A percentile compares a stretch with the other conserved stretches of the same genome.
Evolutionary conservation across 78 protist species (phyloP).

Genomic region (Monosiga brevicollis): DNA sequence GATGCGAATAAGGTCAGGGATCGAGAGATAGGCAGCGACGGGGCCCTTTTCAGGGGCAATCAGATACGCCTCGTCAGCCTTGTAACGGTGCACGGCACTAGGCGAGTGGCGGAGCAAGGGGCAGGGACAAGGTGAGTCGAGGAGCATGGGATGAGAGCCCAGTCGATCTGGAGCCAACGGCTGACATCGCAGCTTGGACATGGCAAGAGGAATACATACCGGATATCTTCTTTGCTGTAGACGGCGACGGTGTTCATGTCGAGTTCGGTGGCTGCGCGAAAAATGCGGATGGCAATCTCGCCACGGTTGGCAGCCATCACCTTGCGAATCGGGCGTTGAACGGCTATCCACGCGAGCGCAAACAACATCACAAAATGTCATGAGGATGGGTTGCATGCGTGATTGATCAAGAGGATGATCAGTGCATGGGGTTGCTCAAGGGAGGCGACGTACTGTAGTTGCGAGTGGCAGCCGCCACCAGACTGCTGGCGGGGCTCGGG

Average conservation of each 20-base stretch:
- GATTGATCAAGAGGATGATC: no score
- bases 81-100: not conserved
- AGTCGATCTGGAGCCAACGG: not conserved
- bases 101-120: not conserved
- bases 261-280: constrained; percentile 70
- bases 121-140: not conserved
- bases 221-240: constrained; percentile 70
- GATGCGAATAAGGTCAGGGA: constrained; percentile 37
- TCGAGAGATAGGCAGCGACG: constrained; percentile 49
- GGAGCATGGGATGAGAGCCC: not conserved
- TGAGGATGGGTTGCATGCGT: no score
- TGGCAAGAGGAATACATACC: not conserved
- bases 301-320: constrained; percentile 93
- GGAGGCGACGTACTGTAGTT: no score
- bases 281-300: constrained; percentile 96
- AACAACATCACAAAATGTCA: no score
- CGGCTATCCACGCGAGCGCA: no score
- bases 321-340: constrained; percentile 48
- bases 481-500: no score
- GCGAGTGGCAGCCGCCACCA: no score
- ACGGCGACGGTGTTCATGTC: constrained; percentile 92
- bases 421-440: no score
- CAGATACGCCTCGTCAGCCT: constrained; percentile 53
- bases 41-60: constrained; percentile 27
- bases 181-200: not conserved